Conservation (phyloP, 805 yeast genomes). For the Suhomyces sp. region DNA sequence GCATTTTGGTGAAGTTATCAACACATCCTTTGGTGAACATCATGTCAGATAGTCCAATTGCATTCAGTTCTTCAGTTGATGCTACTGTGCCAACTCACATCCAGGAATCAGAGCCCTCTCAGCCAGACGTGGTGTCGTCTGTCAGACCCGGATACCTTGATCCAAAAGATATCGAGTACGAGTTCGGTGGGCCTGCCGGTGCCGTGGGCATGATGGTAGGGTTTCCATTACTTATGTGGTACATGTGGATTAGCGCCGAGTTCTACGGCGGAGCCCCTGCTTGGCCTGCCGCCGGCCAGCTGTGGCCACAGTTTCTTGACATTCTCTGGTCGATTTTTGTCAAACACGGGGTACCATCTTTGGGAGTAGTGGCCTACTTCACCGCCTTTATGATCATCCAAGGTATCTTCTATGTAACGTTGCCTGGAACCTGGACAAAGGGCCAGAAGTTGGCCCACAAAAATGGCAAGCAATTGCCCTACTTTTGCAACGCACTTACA, state of each 20-base stretch:
- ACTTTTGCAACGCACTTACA: slow-evolving; percentile 89
- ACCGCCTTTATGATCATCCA: slow-evolving; percentile 67
- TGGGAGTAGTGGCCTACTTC: slow-evolving; percentile 66
- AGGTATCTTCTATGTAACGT: slow-evolving; percentile 67
- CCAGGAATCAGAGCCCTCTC: neutral
- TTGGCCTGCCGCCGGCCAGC: slow-evolving; percentile 56
- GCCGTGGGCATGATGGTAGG: slow-evolving; percentile 89
- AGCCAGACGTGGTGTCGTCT: neutral
- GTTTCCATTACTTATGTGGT: slow-evolving; percentile 91
- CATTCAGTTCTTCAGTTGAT: neutral
- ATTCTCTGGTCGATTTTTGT: slow-evolving; percentile 43
- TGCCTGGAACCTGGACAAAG: slow-evolving; percentile 93
- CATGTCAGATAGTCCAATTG: neutral
- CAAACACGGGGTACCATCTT: slow-evolving; percentile 57
- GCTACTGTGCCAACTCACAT: neutral
- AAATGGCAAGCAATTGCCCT: slow-evolving; percentile 77
- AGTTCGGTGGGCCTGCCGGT: slow-evolving; percentile 92
- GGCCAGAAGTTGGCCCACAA: slow-evolving; percentile 90
- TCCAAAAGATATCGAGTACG: slow-evolving; percentile 64
- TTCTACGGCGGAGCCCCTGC: slow-evolving; percentile 76
- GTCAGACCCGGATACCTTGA: slow-evolving; percentile 26
- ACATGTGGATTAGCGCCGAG: slow-evolving; percentile 89
- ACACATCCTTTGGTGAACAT: neutral
- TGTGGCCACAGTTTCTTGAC: slow-evolving; percentile 46
- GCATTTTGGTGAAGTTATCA: too few species aligned